phyloP scores from a whole-genome alignment of 345 rosid species.

The Pistacia integerrima region DNA sequence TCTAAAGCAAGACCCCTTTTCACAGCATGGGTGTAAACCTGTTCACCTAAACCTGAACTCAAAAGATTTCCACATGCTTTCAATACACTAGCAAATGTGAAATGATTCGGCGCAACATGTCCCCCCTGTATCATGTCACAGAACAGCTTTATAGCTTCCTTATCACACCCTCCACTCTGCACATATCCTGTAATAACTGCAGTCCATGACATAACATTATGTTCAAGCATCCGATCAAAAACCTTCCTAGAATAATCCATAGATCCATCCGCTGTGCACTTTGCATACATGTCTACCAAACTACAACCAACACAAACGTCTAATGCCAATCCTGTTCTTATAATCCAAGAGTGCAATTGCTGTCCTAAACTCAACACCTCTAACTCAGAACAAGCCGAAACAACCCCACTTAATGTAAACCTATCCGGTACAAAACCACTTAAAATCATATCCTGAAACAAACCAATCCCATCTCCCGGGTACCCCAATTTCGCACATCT shows the following conservation, averaged over 20 bases:
- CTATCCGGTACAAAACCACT: constrained; percentile 53
- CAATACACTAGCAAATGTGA: constrained; percentile 64
- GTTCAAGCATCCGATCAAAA: constrained; percentile 62
- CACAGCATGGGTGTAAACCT: constrained; percentile 48
- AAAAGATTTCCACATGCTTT: constrained; percentile 66
- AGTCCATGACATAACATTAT: constrained; percentile 74
- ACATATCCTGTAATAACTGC: constrained; percentile 64
- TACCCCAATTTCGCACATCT: constrained; percentile 51
- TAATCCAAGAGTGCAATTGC: constrained; percentile 66
- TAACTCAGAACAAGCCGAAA: constrained; percentile 57
- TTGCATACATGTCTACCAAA: constrained; percentile 77
- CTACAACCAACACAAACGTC: constrained; percentile 74
- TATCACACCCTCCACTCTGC: constrained; percentile 34
- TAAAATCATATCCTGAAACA: constrained; percentile 55
- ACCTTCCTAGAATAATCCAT: constrained; percentile 55
- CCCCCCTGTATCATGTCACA: constrained; percentile 61
- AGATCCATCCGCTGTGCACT: constrained; percentile 53
- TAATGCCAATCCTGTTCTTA: constrained; percentile 43
- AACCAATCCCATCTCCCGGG: constrained; percentile 44
- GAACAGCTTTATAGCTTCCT: constrained; percentile 57
- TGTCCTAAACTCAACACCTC: constrained; percentile 40
- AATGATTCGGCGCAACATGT: constrained; percentile 54
- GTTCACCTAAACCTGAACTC: constrained; percentile 45
- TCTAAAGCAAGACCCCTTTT: constrained; percentile 58
- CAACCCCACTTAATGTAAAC: constrained; percentile 56